phyloP scores from a whole-genome alignment of 179 eudicot species.

The Carnegiea gigantea region DNA sequence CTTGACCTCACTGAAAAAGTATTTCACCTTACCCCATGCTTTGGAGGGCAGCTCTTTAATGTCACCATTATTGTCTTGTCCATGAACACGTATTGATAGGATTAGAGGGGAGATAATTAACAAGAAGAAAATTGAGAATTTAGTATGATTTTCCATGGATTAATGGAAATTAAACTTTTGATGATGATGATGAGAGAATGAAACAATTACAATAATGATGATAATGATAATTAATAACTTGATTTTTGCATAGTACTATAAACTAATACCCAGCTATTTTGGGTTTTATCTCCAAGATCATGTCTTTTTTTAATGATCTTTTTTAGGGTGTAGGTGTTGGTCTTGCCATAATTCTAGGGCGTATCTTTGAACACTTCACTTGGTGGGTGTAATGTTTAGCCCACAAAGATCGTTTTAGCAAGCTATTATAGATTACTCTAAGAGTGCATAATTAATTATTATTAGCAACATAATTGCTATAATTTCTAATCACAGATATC shows the following conservation, averaged over 20 bases:
- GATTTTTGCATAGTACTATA: slow-evolving; percentile 3
- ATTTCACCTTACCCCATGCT: slow-evolving; percentile 31
- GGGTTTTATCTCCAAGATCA: neutral
- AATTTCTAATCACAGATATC: neutral
- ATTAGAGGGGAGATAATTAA: slow-evolving; percentile 21
- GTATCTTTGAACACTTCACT: slow-evolving; percentile 9
- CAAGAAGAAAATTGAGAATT: slow-evolving; percentile 9
- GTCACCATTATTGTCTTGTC: neutral
- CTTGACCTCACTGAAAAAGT: slow-evolving; percentile 24
- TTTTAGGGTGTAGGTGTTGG: slow-evolving; percentile 3
- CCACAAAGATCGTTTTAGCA: neutral
- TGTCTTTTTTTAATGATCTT: neutral
- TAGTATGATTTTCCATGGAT: slow-evolving; percentile 6
- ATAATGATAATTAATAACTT: neutral
- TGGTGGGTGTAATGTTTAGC: slow-evolving; percentile 3
- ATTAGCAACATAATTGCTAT: neutral
- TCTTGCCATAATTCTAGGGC: slow-evolving; percentile 12
- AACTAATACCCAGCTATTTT: neutral
- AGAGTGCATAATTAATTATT: neutral
- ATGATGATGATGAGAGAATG: neutral
- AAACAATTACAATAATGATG: neutral
- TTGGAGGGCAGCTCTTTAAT: slow-evolving; percentile 8
- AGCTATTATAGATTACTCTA: neutral
- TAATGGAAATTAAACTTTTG: neutral
- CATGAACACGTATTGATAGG: slow-evolving; percentile 9